A percentile compares a stretch with the other conserved stretches of the same genome.
phyloP scores from a whole-genome alignment of 75 land plant species.

The Gnetum montanum region DNA sequence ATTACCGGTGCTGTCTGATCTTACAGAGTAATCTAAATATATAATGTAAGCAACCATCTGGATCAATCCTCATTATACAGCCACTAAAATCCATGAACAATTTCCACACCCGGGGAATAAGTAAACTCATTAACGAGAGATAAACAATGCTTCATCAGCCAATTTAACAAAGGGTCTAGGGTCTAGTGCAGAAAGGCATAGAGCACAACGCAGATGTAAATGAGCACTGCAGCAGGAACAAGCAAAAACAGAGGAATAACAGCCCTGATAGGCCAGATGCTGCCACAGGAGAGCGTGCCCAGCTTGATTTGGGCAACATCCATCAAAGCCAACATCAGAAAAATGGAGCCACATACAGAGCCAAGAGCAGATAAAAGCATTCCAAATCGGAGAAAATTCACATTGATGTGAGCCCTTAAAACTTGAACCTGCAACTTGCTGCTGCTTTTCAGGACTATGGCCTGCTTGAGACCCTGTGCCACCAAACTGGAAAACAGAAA shows the following conservation, averaged over 20 bases:
- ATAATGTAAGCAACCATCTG: too few relatives aligned
- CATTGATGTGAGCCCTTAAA: constrained; percentile 15
- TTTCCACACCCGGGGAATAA: too few relatives aligned
- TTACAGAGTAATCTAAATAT: too few relatives aligned
- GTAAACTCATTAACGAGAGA: too few relatives aligned
- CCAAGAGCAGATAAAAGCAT: constrained; percentile 62
- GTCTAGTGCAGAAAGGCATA: constrained; percentile 44
- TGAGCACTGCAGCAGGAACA: constrained; percentile 45
- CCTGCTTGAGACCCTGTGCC: constrained; percentile 79
- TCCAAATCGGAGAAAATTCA: constrained; percentile 39
- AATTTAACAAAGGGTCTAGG: too few relatives aligned
- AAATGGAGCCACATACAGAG: constrained; percentile 55
- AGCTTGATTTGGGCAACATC: constrained; percentile 72
- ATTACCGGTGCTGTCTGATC: too few relatives aligned
- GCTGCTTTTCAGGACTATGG: constrained; percentile 31
- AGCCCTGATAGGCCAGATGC: constrained; percentile 33
- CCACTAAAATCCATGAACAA: too few relatives aligned
- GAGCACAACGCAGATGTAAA: constrained; percentile 52
- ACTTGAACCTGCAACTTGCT: background rate
- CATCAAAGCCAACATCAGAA: constrained; percentile 69
- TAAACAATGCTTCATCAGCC: too few relatives aligned
- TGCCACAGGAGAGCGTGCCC: constrained; percentile 56
- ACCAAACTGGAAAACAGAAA: constrained; percentile 92
- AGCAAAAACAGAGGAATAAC: constrained; percentile 61
- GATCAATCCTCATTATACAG: too few relatives aligned